Evolutionary conservation across 306 rosid genomes (phyloP).

Genomic region (Vicia villosa): DNA sequence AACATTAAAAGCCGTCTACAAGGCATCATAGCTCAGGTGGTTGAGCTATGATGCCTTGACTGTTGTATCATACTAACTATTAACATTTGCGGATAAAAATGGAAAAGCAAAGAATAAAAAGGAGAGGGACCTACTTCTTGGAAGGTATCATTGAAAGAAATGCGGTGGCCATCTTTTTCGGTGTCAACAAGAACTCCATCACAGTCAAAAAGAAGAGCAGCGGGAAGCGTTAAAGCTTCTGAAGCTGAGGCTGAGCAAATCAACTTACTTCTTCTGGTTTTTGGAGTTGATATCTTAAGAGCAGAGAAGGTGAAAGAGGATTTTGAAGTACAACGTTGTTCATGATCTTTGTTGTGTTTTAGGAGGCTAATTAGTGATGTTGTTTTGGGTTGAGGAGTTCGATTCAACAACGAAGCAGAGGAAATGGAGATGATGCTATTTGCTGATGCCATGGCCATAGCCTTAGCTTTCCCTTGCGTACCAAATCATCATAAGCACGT

Average conservation of each 20-base stretch:
- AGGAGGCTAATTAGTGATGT: constrained; percentile 23
- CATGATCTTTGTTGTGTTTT: constrained; percentile 45
- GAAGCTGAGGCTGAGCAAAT: constrained; percentile 63
- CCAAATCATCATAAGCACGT: background rate
- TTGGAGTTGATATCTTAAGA: constrained; percentile 36
- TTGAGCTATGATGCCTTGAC: too few species aligned
- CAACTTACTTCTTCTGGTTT: constrained; percentile 40
- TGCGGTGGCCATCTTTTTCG: constrained; percentile 95
- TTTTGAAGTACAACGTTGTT: background rate
- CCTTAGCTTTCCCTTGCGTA: background rate
- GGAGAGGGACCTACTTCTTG: constrained; percentile 86
- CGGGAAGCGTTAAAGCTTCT: constrained; percentile 62
- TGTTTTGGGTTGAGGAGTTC: constrained; percentile 37
- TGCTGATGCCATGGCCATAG: constrained; percentile 56
- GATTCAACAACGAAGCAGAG: constrained; percentile 53
- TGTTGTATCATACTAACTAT: too few species aligned
- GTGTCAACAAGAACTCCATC: constrained; percentile 98
- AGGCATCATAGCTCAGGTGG: background rate
- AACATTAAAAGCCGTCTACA: background rate
- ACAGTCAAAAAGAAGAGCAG: constrained; percentile 94
- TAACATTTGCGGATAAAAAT: too few species aligned
- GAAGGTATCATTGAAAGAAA: constrained; percentile 92
- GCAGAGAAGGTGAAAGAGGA: constrained; percentile 42
- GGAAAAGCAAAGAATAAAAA: too few species aligned
- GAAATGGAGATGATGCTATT: constrained; percentile 50